These are phyloP conservation scores for Euphorbia pulcherrima DNA, from an alignment of 345 rosid species.

Conservation along the genomic window DNA sequence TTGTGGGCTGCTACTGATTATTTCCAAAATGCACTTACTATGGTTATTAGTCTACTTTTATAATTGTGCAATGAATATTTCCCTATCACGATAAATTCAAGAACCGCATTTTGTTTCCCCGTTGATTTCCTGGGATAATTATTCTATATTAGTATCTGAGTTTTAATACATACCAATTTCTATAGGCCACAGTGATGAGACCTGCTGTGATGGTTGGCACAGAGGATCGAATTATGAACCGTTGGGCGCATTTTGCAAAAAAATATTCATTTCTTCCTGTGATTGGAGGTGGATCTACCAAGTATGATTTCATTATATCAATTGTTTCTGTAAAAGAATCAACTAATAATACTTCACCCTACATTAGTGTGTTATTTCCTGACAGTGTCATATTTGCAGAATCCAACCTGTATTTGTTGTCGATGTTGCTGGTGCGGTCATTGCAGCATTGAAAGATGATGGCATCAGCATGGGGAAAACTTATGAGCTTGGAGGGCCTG, in stretches of 20 bases:
- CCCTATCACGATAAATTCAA: not conserved
- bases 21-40: not conserved
- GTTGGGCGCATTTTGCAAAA: conserved; percentile 77
- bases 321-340: not conserved
- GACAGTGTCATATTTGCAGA: conserved; percentile 47
- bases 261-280: conserved; percentile 77
- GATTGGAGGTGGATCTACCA: conserved; percentile 79
- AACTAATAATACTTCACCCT: not conserved
- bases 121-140: not conserved
- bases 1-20: not conserved
- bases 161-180: conserved; percentile 25
- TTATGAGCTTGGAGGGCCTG: conserved; percentile 97
- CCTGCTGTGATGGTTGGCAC: conserved; percentile 94
- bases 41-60: not conserved
- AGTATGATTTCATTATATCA: conserved; percentile 43
- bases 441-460: conserved; percentile 88
- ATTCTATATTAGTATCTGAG: not conserved
- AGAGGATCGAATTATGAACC: conserved; percentile 82
- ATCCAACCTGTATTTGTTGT: conserved; percentile 92
- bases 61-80: too few species aligned
- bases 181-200: conserved; percentile 86
- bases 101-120: not conserved
- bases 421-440: conserved; percentile 87
- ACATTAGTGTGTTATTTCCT: conserved; percentile 10
- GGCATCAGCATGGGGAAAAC: conserved; percentile 89